Base-by-base conservation (phyloP, 768 basidiomycete genomes). In the Boletus subparvulus region DNA sequence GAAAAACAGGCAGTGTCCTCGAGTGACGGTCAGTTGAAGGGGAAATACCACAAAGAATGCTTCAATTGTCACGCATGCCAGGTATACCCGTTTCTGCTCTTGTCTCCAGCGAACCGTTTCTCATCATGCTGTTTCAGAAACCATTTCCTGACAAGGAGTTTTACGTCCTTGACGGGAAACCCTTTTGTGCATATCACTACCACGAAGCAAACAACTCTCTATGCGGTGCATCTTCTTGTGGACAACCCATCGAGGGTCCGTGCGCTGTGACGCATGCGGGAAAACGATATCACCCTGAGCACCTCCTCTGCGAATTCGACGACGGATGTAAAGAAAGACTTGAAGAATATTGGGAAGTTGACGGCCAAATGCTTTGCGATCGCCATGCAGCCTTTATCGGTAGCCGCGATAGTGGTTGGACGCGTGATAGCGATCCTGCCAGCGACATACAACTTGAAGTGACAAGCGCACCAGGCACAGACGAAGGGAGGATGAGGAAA, bases 71-170 rank as follows among this genome's bases (percentile, higher is more conserved):
- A 84, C 58, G 82, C 77, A 3, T 97, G 94, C 73, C 83, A 90
- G 66, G 88, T 90, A 40, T 7, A 69, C 8, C 21, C 55, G 79
- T 73, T 30, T 47, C 43, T 28, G 17, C 45, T 55, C 49, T 50
- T 11, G 19, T 55, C 39, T 17, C 12, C 9, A 14, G 47, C 41
- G 12, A n/a, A 17, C 21, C 8, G 12, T 36, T 43, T 46, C 54
- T 61, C 19, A 67, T 19, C n/a, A 33, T 47, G 32, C 19, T 47
- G 3, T 58, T 39, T 30, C 69, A 91, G 88, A 83, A 86, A 84
- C 87, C 92, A 4, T 97, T 97, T 77, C 92, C 91, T 4, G 92
- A 92, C 72, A 90, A 88, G 69, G 83, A 85, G 12, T 97, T 98
- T 73, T 97, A 96, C 69, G 92, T 97, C 45, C 85, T 86, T 61